phyloP scores from a whole-genome alignment of 345 rosid genomes.

The Citropsis articulata region DNA sequence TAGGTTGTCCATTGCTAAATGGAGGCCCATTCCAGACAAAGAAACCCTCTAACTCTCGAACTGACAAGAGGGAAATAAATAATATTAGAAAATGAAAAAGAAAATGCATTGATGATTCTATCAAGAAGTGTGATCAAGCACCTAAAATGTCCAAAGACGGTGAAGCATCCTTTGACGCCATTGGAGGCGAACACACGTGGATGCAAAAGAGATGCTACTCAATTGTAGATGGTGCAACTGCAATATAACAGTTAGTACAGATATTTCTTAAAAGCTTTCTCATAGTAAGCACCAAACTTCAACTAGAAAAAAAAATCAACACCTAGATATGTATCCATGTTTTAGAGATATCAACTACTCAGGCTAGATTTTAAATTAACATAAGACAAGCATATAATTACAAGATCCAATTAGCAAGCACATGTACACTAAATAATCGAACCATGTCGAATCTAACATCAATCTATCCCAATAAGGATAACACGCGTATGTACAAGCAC shows the following conservation, averaged over 20 bases:
- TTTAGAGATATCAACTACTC: too few relatives aligned
- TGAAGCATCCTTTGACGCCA: constrained; percentile 40
- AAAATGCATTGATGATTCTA: neutral
- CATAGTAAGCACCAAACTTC: too few relatives aligned
- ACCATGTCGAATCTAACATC: neutral
- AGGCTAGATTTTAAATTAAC: neutral
- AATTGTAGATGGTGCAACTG: neutral
- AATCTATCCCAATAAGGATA: neutral
- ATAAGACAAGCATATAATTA: neutral
- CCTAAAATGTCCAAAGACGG: constrained; percentile 79
- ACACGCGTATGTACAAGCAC: neutral
- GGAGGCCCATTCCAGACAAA: constrained; percentile 90
- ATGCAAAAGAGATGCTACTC: neutral
- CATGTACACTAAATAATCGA: neutral
- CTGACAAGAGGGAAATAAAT: constrained; percentile 24
- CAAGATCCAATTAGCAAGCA: neutral
- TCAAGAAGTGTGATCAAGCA: constrained; percentile 21
- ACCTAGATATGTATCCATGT: neutral
- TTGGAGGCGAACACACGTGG: neutral
- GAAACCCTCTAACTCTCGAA: constrained; percentile 75
- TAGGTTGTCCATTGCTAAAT: constrained; percentile 55
- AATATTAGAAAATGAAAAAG: neutral
- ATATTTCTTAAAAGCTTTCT: too few relatives aligned
- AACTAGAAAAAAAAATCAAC: neutral
- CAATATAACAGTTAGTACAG: neutral